These are phyloP conservation scores for Cenococcum geophilum DNA, from an alignment of 495 filamentous ascomycete species.

Conservation along the genomic window DNA sequence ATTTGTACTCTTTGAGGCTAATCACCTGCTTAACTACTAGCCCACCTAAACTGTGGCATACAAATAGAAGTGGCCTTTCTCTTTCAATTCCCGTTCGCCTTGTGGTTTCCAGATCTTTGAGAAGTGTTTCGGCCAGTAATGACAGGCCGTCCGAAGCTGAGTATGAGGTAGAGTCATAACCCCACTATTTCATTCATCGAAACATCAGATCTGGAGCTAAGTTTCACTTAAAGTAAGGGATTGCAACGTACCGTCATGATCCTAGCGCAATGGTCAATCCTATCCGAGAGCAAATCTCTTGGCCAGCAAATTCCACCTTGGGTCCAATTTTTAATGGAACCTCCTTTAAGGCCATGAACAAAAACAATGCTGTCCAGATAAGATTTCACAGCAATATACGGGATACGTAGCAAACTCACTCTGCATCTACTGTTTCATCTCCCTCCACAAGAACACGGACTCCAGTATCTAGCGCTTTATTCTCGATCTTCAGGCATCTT, in stretches of 20 bases:
- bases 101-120: background rate
- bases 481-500: too few species aligned
- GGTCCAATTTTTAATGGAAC: too few species aligned
- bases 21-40: slow-evolving; percentile 24
- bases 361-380: too few species aligned
- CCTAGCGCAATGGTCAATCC: background rate
- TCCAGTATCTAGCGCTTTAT: too few species aligned
- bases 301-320: background rate
- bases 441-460: too few species aligned
- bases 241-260: background rate
- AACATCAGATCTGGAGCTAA: background rate
- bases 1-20: slow-evolving; percentile 2
- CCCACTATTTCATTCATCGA: background rate
- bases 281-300: background rate
- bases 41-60: slow-evolving; percentile 30
- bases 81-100: background rate
- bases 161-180: background rate
- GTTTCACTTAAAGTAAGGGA: background rate
- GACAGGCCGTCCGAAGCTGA: background rate
- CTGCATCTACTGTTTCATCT: too few species aligned
- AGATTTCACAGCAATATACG: too few species aligned
- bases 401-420: too few species aligned
- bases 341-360: too few species aligned
- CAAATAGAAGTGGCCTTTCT: slow-evolving; percentile 29
- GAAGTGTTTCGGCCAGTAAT: background rate